Base-by-base conservation (phyloP, 176 grass and related monocot genomes). In the Carex littledalei region DNA sequence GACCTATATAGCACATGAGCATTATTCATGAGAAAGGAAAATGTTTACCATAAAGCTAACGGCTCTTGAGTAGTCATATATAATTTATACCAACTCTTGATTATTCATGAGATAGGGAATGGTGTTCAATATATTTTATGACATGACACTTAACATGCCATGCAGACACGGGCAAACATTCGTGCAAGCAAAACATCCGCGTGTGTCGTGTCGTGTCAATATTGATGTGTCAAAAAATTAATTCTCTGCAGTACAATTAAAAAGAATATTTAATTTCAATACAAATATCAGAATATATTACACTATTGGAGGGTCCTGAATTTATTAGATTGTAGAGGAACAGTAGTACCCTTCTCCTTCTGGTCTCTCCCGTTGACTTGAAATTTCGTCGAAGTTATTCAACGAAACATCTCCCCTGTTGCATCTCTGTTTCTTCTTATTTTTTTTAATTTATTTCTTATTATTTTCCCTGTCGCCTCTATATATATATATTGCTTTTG, bases 311-410 rank as follows among this genome's bases (percentile, higher is more conserved):
- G 47, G 47, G 47, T 50, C 2, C 47, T 50, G 10, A 50, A 50
- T 12, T 50, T 50, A 50, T 49, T 11, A 12, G 47, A 63, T 63
- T 21, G 60, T 8, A 63, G 60, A 24, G 18, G 8, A 62, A 62
- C 7, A 18, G 4, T 41, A 18, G 16, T 41, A 41, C 39, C 39
- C 39, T 18, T 58, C n/a, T 1, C 58, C n/a, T 62, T 32, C 73
- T 77, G 73, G 73, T 54, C 45, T 76, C 20, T 8, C 6, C 12
- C 12, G 73, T 77, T 77, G 73, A 77, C 73, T 55, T 56, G 73
- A 55, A 77, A 77, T 53, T 77, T 77, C 73, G 3, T 32, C 55
- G 73, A 77, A 77, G 12, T 43, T 70, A 70, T 55, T 54, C 47
- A 55, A 55, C 32, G 13, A 29, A 54, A 29, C 49, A 54, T 2